phyloP scores from a whole-genome alignment of 2,329 filamentous ascomycete species.

The Ophiosphaerella korrae region DNA sequence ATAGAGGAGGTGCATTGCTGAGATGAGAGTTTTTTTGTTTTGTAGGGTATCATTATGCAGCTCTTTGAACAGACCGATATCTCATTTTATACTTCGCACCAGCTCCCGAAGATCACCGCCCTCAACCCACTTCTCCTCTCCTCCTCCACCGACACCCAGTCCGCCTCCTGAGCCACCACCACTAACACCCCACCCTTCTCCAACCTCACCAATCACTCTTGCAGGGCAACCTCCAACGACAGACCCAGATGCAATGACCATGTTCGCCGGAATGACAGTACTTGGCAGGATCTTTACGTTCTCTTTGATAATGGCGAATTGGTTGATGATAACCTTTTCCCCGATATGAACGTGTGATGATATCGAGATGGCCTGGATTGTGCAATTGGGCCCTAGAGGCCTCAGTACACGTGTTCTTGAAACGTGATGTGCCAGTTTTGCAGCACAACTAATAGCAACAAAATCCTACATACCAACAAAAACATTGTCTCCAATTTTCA shows the following conservation, averaged over 20 bases:
- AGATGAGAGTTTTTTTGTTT: too few relatives aligned
- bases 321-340: conserved; percentile 74
- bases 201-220: conserved; percentile 54
- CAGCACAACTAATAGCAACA: background rate
- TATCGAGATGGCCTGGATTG: conserved; percentile 82
- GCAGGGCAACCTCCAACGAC: conserved; percentile 72
- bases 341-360: conserved; percentile 88
- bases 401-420: background rate
- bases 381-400: conserved; percentile 54
- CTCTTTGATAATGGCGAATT: conserved; percentile 92
- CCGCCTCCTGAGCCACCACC: conserved; percentile 39
- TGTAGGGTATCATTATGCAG: too few relatives aligned
- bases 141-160: conserved; percentile 45
- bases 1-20: too few relatives aligned
- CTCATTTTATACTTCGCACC: conserved; percentile 52
- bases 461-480: conserved; percentile 71
- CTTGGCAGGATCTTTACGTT: conserved; percentile 87
- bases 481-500: conserved; percentile 93
- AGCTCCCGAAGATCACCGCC: conserved; percentile 56
- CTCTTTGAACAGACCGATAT: background rate
- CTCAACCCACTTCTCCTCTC: conserved; percentile 55
- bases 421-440: background rate
- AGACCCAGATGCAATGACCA: conserved; percentile 91
- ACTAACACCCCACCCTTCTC: conserved; percentile 57
- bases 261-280: conserved; percentile 80